phyloP scores from a whole-genome alignment of 306 rosid species.

The Mucuna pruriens region DNA sequence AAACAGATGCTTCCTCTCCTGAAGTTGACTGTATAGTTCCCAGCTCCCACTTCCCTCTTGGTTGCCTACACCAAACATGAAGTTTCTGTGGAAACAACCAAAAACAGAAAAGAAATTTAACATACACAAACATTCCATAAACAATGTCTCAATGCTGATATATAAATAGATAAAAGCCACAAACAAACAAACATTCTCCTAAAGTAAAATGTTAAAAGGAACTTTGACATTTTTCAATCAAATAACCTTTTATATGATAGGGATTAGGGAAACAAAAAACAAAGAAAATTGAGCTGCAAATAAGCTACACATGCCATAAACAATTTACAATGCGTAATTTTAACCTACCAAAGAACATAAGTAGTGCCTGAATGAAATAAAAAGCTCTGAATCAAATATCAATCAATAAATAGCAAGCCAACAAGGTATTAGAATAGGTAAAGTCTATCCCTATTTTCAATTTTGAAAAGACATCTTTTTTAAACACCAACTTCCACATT shows the following conservation, averaged over 20 bases:
- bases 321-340: slow-evolving; percentile 11
- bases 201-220: not conserved
- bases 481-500: slow-evolving; percentile 1
- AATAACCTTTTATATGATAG: slow-evolving; percentile 24
- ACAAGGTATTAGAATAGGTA: not conserved
- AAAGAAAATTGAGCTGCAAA: slow-evolving; percentile 31
- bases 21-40: slow-evolving; percentile 82
- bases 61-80: slow-evolving; percentile 85
- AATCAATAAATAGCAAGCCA: slow-evolving; percentile 12
- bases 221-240: not conserved
- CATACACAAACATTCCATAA: slow-evolving; percentile 24
- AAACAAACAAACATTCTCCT: slow-evolving; percentile 30
- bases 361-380: slow-evolving; percentile 16
- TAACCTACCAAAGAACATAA: slow-evolving; percentile 5
- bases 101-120: slow-evolving; percentile 38
- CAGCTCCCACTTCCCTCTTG: slow-evolving; percentile 72
- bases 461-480: slow-evolving; percentile 24
- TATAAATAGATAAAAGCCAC: slow-evolving; percentile 22
- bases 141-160: slow-evolving; percentile 34
- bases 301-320: slow-evolving; percentile 26
- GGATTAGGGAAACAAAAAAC: slow-evolving; percentile 33
- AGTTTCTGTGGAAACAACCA: slow-evolving; percentile 74
- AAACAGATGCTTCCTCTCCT: slow-evolving; percentile 73
- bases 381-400: not conserved
- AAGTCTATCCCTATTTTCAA: not conserved